Evolutionary conservation across 2,329 filamentous ascomycete species (phyloP), one percentile per base, ranked within the genome.

Genomic region (Sporothrix protearum): DNA sequence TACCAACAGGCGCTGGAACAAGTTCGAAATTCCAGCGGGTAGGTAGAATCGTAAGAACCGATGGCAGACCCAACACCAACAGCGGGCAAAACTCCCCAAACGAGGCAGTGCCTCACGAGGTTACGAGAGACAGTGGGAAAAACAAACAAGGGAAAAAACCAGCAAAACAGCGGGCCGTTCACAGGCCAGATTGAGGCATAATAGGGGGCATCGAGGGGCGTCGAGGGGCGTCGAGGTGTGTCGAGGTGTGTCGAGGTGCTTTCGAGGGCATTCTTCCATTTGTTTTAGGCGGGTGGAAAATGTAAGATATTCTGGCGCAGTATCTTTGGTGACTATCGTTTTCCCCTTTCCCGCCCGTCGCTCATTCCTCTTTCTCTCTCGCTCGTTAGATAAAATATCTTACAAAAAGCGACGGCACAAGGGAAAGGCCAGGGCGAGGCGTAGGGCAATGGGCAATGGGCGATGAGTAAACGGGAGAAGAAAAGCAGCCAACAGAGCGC

Each of bases 131-230:
- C n/a, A 16, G n/a, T 30, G 39, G 36, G 61, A 22, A 64, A 28
- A 33, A 42, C 57, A n/a, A 61, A n/a, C n/a, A n/a, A n/a, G n/a
- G 10, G 33, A 33, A 39, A 61, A 61, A 61, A 42, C 33, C 14
- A 61, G 57, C 57, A 39, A 61, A 39, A 39, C 57, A 61, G 57
- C 57, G 57, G 33, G 57, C 57, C 57, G 16, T 57, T 25, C 57
- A 61, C 33, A 42, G 33, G 55, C 30, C 55, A 39, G 28, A 39
- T n/a, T 39, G 19, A 30, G 53, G 53, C 53, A 22, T 22, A 39
- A 36, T 61, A 61, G 55, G 55, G 55, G 30, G n/a, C n/a, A 2
- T 42, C 36, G 28, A 36, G 8, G 5, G 47, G 47, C 14, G 16
- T 6, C n/a, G n/a, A n/a, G n/a, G n/a, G n/a, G n/a, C n/a, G n/a